These are phyloP conservation scores for Blastobotrys petasosporus DNA, from an alignment of 1,139 yeast species.

Conservation along the genomic window DNA sequence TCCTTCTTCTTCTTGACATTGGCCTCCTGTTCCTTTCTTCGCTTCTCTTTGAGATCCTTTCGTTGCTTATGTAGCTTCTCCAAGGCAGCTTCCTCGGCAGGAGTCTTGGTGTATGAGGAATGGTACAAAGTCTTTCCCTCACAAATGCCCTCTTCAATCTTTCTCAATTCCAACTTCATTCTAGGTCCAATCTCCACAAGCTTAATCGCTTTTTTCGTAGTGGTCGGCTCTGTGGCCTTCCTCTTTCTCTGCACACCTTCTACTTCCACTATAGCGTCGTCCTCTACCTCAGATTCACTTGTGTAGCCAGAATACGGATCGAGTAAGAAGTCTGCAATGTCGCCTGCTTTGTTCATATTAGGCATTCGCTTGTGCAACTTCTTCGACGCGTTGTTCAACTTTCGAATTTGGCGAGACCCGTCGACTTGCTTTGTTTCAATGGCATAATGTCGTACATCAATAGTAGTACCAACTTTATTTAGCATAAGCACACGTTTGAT, in stretches of 20 bases:
- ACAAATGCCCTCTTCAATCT: slow-evolving; percentile 88
- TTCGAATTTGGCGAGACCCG: slow-evolving; percentile 72
- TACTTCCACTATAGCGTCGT: slow-evolving; percentile 76
- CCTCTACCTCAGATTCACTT: slow-evolving; percentile 91
- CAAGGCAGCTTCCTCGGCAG: slow-evolving; percentile 52
- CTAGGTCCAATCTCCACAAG: slow-evolving; percentile 94
- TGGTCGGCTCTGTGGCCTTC: slow-evolving; percentile 27
- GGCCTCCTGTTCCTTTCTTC: slow-evolving; percentile 73
- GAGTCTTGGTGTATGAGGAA: slow-evolving; percentile 56
- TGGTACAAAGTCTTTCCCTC: slow-evolving; percentile 86
- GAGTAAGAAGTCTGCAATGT: slow-evolving; percentile 75
- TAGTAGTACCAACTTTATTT: slow-evolving; percentile 63
- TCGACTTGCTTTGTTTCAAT: slow-evolving; percentile 86
- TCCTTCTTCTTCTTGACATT: slow-evolving; percentile 74
- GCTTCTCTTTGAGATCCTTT: slow-evolving; percentile 56
- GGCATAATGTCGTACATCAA: slow-evolving; percentile 85
- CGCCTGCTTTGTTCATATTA: slow-evolving; percentile 58
- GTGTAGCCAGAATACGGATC: slow-evolving; percentile 82
- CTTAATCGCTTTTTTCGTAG: slow-evolving; percentile 81
- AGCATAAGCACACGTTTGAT: slow-evolving; percentile 84
- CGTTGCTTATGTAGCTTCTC: slow-evolving; percentile 64
- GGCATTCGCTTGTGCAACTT: slow-evolving; percentile 60
- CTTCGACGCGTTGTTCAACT: slow-evolving; percentile 51
- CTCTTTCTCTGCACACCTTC: slow-evolving; percentile 39
- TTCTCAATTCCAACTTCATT: slow-evolving; percentile 63